Evolutionary conservation across 768 basidiomycete species (phyloP).

Genomic region (Trametes cingulata): DNA sequence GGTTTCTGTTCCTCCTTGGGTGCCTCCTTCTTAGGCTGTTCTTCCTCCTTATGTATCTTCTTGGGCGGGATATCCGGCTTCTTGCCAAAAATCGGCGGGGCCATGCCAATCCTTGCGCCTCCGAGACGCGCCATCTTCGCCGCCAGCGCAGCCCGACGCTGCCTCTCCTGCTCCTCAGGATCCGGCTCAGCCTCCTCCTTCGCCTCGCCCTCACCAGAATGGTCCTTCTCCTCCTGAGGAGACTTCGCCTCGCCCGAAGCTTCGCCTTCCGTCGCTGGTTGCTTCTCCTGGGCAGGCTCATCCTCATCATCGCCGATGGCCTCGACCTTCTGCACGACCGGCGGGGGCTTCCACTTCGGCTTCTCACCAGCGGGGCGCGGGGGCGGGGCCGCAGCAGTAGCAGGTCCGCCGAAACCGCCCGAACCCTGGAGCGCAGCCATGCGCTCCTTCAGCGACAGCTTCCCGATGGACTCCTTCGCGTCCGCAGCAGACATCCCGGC

Average conservation of each 20-base stretch:
- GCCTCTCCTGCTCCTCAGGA: slow-evolving; percentile 71
- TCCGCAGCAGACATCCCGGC: slow-evolving; percentile 80
- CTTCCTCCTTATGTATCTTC: slow-evolving; percentile 30
- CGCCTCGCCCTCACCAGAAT: slow-evolving; percentile 30
- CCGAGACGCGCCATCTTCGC: slow-evolving; percentile 93
- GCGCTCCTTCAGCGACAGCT: slow-evolving; percentile 84
- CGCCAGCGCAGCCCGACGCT: slow-evolving; percentile 83
- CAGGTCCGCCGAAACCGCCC: slow-evolving; percentile 68
- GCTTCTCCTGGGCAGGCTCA: slow-evolving; percentile 21
- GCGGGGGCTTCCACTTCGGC: slow-evolving; percentile 88
- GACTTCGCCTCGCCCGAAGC: slow-evolving; percentile 16
- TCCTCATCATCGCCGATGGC: slow-evolving; percentile 44
- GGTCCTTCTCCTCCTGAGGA: slow-evolving; percentile 16
- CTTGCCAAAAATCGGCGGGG: slow-evolving; percentile 66
- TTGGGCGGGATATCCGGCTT: slow-evolving; percentile 45
- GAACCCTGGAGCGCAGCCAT: slow-evolving; percentile 92
- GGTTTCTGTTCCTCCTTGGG: too few species aligned
- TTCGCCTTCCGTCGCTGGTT: slow-evolving; percentile 14
- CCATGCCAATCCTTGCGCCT: slow-evolving; percentile 81
- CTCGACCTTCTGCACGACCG: slow-evolving; percentile 35
- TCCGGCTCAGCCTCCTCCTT: slow-evolving; percentile 41
- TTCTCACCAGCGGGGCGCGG: slow-evolving; percentile 65
- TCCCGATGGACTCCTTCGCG: slow-evolving; percentile 83
- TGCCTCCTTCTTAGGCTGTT: slow-evolving; percentile 23
- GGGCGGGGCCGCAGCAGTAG: slow-evolving; percentile 43